Evolutionary conservation across 2,329 filamentous ascomycete genomes (phyloP).

Genomic region (Penicillium fuscoglaucum): DNA sequence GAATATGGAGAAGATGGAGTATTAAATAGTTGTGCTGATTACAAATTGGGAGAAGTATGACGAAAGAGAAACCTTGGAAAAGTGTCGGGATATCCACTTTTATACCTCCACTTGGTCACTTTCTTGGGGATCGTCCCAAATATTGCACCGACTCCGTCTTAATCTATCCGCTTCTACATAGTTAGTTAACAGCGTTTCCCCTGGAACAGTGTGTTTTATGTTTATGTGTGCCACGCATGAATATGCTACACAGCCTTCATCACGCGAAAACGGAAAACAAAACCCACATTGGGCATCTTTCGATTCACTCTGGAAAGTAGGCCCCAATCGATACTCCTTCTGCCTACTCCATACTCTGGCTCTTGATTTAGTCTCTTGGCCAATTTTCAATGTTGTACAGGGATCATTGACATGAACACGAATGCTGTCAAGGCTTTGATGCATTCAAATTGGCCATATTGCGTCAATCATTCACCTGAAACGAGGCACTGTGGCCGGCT

Average conservation of each 20-base stretch:
- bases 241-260: neutral
- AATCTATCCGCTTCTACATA: neutral
- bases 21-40: neutral
- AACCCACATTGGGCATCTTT: neutral
- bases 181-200: neutral
- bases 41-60: neutral
- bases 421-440: neutral
- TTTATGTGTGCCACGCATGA: neutral
- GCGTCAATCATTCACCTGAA: neutral
- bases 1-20: neutral
- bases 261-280: neutral
- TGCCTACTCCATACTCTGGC: neutral
- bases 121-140: neutral
- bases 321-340: neutral
- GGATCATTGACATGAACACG: neutral
- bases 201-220: neutral
- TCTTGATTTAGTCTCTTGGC: neutral
- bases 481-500: neutral
- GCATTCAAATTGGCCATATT: neutral
- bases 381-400: neutral
- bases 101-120: neutral
- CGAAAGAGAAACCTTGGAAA: neutral
- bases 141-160: slow-evolving; percentile 10
- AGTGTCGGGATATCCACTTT: neutral
- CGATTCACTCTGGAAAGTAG: neutral